Conservation (phyloP, 768 basidiomycete genomes). For the Gyrodon lividus region DNA sequence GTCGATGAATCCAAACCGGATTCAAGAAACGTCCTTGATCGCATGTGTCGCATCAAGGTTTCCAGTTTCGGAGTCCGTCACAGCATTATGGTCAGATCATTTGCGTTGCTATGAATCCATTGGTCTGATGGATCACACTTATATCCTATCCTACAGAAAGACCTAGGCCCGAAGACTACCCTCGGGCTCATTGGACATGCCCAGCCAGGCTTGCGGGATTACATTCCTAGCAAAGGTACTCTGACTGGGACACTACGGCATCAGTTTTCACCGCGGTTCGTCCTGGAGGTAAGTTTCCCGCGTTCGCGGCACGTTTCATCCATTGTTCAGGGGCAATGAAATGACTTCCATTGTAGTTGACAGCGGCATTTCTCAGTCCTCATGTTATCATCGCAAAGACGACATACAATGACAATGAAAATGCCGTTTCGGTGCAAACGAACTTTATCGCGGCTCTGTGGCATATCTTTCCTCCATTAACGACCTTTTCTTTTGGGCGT, state of each 20-base stretch:
- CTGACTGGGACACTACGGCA: constrained; percentile 72
- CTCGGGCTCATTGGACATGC: constrained; percentile 41
- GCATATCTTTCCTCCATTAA: constrained; percentile 36
- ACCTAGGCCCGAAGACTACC: constrained; percentile 45
- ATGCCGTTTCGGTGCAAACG: constrained; percentile 41
- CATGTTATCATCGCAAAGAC: constrained; percentile 41
- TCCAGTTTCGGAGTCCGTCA: constrained; percentile 42
- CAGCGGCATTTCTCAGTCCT: constrained; percentile 41
- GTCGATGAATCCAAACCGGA: constrained; percentile 29
- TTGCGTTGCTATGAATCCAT: constrained; percentile 13
- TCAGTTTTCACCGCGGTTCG: constrained; percentile 68
- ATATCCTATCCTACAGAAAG: constrained; percentile 40
- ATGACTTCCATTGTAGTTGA: constrained; percentile 34
- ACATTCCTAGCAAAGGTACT: constrained; percentile 34
- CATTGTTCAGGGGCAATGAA: constrained; percentile 9
- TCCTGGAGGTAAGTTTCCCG: constrained; percentile 40
- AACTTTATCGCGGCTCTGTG: constrained; percentile 35
- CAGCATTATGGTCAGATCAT: constrained; percentile 40
- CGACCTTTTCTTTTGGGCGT: constrained; percentile 46
- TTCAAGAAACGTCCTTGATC: constrained; percentile 30
- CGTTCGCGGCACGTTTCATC: constrained; percentile 13
- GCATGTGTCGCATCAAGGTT: constrained; percentile 36
- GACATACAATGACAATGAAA: constrained; percentile 51
- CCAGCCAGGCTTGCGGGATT: constrained; percentile 20
- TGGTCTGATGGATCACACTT: constrained; percentile 19